Conservation (phyloP, 495 filamentous ascomycete species). For the Chlorociboria aeruginascens region DNA sequence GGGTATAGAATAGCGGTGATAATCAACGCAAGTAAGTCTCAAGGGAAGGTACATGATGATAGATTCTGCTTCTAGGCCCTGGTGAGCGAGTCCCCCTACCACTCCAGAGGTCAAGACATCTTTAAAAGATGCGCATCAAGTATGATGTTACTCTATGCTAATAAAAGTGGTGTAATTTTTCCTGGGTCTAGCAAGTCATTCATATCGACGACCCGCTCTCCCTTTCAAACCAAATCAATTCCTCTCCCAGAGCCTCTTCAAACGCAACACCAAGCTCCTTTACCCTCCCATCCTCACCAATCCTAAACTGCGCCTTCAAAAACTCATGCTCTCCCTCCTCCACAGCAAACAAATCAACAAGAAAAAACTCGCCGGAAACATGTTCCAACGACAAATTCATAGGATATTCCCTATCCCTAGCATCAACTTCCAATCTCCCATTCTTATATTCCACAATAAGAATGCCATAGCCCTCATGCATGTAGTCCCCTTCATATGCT, state of each 20-base stretch:
- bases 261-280: neutral
- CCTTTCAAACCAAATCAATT: slow-evolving; percentile 5
- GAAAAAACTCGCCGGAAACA: neutral
- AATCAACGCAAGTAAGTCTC: too few relatives aligned
- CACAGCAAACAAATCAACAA: neutral
- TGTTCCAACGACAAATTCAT: neutral
- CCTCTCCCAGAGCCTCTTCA: neutral
- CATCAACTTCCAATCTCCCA: slow-evolving; percentile 3
- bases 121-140: too few relatives aligned
- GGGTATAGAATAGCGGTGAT: too few relatives aligned
- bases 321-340: neutral
- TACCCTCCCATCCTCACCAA: neutral
- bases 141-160: too few relatives aligned
- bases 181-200: too few relatives aligned
- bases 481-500: slow-evolving; percentile 28
- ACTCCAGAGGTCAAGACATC: too few relatives aligned
- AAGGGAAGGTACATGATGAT: too few relatives aligned
- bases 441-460: slow-evolving; percentile 19
- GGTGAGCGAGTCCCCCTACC: too few relatives aligned
- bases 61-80: too few relatives aligned
- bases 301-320: neutral
- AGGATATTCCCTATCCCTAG: slow-evolving; percentile 1
- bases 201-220: too few relatives aligned
- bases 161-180: too few relatives aligned
- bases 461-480: slow-evolving; percentile 27